Conservation (phyloP, 192 early-diverging fungal species). For the Coemansia erecta region DNA sequence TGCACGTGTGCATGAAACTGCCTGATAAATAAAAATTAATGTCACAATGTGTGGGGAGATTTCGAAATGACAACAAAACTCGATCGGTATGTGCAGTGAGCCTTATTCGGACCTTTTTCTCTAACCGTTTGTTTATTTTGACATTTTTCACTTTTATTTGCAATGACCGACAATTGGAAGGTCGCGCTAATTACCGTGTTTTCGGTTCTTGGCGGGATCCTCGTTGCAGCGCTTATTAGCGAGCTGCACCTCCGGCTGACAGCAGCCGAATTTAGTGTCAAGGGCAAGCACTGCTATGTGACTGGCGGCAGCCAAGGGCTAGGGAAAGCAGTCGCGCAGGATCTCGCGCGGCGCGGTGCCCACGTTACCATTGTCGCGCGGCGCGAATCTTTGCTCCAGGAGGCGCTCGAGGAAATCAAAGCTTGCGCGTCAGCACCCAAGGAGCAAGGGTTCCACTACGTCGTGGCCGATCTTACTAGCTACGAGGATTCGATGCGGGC, state of each 20-base stretch:
- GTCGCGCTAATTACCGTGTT: conserved; percentile 24
- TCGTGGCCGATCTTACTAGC: conserved; percentile 65
- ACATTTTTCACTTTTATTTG: neutral
- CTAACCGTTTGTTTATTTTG: neutral
- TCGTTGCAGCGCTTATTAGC: conserved; percentile 6
- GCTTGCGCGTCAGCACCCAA: conserved; percentile 32
- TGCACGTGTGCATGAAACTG: no score
- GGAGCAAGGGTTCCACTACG: conserved; percentile 46
- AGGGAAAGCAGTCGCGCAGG: conserved; percentile 62
- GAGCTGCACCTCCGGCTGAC: conserved; percentile 22
- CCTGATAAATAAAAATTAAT: no score
- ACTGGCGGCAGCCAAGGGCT: conserved; percentile 76
- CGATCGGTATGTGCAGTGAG: no score
- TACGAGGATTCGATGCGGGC: conserved; percentile 55
- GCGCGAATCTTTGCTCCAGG: conserved; percentile 40
- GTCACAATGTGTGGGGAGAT: no score
- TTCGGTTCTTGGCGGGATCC: conserved; percentile 28
- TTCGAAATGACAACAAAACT: neutral
- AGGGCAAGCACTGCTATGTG: conserved; percentile 66
- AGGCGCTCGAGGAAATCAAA: conserved; percentile 60
- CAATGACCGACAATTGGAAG: conserved; percentile 43
- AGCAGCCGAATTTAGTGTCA: conserved; percentile 37
- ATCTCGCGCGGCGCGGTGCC: conserved; percentile 65
- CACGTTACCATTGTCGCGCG: conserved; percentile 69
- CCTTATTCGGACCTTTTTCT: no score